These are phyloP conservation scores for Schizochytrium sp. DNA, from an alignment of 108 stramenopile species.

Conservation along the genomic window DNA sequence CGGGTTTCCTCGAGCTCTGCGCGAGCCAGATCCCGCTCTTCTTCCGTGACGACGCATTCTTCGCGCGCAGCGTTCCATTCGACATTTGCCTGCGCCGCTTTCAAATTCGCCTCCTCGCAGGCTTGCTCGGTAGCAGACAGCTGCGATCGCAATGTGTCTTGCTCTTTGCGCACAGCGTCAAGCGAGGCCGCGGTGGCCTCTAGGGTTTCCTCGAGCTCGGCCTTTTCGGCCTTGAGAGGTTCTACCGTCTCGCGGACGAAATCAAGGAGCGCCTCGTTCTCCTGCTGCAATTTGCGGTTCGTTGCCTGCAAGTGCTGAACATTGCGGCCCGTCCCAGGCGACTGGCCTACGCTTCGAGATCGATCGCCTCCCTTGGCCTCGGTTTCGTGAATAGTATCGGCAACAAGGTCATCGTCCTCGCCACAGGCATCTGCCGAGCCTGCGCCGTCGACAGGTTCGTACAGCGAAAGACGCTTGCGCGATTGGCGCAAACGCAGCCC, in stretches of 20 bases:
- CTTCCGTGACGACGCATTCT: background rate
- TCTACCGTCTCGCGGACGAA: background rate
- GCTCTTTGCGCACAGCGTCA: background rate
- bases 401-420: background rate
- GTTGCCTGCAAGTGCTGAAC: background rate
- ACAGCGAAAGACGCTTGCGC: background rate
- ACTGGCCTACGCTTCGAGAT: too few relatives aligned
- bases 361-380: background rate
- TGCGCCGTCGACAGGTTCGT: background rate
- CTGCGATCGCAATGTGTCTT: background rate
- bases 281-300: background rate
- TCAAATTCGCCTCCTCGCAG: background rate
- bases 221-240: background rate
- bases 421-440: background rate
- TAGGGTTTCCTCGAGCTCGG: background rate
- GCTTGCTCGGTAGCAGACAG: background rate
- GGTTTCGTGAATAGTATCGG: background rate
- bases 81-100: background rate
- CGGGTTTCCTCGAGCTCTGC: background rate
- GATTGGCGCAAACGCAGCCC: background rate
- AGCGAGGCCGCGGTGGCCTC: background rate
- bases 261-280: background rate
- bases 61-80: background rate
- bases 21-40: background rate
- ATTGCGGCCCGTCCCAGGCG: background rate